Conservation (phyloP, 2,329 filamentous ascomycete species). For the Pseudocercospora fuligena region DNA sequence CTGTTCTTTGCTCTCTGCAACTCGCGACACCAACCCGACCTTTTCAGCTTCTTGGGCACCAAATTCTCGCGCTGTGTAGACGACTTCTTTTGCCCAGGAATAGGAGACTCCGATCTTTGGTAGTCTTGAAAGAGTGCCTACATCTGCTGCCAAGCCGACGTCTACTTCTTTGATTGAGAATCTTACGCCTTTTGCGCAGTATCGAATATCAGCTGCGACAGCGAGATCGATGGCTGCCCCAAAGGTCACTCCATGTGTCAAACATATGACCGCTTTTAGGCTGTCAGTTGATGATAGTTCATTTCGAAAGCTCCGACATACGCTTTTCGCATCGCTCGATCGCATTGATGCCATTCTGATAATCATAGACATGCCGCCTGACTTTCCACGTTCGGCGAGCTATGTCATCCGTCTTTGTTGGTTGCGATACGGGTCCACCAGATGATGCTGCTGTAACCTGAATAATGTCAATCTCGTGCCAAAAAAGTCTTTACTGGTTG, state of each 20-base stretch:
- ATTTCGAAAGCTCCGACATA: background rate
- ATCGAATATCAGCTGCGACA: slow-evolving; percentile 71
- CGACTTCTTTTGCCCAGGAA: slow-evolving; percentile 79
- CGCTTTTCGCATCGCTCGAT: slow-evolving; percentile 85
- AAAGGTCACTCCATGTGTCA: slow-evolving; percentile 77
- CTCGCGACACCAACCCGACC: slow-evolving; percentile 71
- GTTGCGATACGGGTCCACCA: slow-evolving; percentile 17
- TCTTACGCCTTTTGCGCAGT: slow-evolving; percentile 61
- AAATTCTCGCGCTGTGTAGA: slow-evolving; percentile 71
- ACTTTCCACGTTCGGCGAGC: slow-evolving; percentile 43
- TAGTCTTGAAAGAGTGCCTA: slow-evolving; percentile 73
- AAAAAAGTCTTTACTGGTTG: background rate
- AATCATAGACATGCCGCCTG: slow-evolving; percentile 71
- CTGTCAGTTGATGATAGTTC: background rate
- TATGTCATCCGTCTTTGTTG: slow-evolving; percentile 20
- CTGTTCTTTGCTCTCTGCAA: slow-evolving; percentile 64
- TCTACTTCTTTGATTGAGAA: slow-evolving; percentile 82
- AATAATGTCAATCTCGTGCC: background rate
- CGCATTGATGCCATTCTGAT: slow-evolving; percentile 76
- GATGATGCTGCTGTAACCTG: slow-evolving; percentile 51
- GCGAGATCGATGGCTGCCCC: slow-evolving; percentile 75
- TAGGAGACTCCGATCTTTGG: slow-evolving; percentile 72
- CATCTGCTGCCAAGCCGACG: slow-evolving; percentile 78
- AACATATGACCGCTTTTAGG: slow-evolving; percentile 68
- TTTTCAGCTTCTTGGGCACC: slow-evolving; percentile 67